These are phyloP conservation scores for Hypoxylon sp. DNA, from an alignment of 2,329 filamentous ascomycete species.

Conservation along the genomic window DNA sequence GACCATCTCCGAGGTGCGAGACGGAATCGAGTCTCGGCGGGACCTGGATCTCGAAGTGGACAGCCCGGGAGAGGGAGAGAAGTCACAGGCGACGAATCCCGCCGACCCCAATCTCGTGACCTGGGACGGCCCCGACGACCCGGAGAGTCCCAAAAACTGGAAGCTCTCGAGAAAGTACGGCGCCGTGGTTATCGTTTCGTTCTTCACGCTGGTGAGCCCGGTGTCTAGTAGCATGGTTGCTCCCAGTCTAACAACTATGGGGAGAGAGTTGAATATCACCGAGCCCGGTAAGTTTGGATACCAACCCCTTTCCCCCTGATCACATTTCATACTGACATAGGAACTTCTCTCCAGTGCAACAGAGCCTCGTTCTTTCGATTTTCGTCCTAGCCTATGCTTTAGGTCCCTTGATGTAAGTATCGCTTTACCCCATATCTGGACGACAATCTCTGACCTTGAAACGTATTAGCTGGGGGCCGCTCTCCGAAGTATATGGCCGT, in stretches of 20 bases:
- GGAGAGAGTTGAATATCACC: too few relatives aligned
- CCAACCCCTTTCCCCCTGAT: too few relatives aligned
- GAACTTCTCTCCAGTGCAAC: too few relatives aligned
- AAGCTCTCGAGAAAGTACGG: slow-evolving; percentile 53
- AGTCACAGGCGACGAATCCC: slow-evolving; percentile 43
- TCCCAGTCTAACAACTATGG: too few relatives aligned
- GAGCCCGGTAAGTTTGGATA: too few relatives aligned
- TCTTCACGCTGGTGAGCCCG: slow-evolving; percentile 23
- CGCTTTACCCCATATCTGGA: too few relatives aligned
- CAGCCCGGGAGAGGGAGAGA: slow-evolving; percentile 40
- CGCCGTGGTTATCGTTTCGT: slow-evolving; percentile 44
- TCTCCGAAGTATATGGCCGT: slow-evolving; percentile 60
- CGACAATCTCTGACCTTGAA: too few relatives aligned
- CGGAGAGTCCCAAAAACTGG: slow-evolving; percentile 28
- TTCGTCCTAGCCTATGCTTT: slow-evolving; percentile 59
- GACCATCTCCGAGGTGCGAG: slow-evolving; percentile 55
- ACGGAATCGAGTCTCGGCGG: slow-evolving; percentile 54
- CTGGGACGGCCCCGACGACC: too few relatives aligned
- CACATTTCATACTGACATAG: too few relatives aligned
- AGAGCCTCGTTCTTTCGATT: slow-evolving; percentile 58
- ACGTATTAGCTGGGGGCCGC: too few relatives aligned
- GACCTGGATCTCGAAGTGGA: slow-evolving; percentile 52
- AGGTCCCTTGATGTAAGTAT: too few relatives aligned
- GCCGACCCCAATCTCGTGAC: too few relatives aligned
- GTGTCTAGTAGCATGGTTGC: neutral